These are phyloP conservation scores for Piper betle DNA, from an alignment of 164 flowering plant genomes.

Conservation along the genomic window DNA sequence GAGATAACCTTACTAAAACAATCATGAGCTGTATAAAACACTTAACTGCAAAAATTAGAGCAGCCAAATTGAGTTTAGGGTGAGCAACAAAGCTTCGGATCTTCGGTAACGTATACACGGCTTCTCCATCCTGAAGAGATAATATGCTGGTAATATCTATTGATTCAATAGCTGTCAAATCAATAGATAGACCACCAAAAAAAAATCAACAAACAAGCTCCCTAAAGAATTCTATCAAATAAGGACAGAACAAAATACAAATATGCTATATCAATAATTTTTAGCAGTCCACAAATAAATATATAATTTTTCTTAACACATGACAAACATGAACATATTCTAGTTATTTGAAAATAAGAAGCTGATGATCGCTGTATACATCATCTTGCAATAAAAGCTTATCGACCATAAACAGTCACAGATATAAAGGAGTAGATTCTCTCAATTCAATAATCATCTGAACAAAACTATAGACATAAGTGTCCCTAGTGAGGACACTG, in stretches of 20 bases:
- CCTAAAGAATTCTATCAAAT: neutral
- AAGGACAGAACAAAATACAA: neutral
- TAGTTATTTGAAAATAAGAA: too few relatives aligned
- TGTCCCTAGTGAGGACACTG: too few relatives aligned
- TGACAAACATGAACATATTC: too few relatives aligned
- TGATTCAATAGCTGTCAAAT: constrained; percentile 68
- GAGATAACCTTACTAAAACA: constrained; percentile 1
- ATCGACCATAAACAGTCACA: too few relatives aligned
- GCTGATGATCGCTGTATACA: too few relatives aligned
- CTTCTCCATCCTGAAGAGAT: constrained; percentile 91
- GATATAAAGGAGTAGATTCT: too few relatives aligned
- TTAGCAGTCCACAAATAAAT: neutral
- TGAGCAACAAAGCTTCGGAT: constrained; percentile 72
- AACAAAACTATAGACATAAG: too few relatives aligned
- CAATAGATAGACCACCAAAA: constrained; percentile 2
- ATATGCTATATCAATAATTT: neutral
- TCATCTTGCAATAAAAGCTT: too few relatives aligned
- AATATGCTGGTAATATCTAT: constrained; percentile 84
- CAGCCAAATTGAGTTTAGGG: constrained; percentile 72
- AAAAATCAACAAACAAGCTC: neutral
- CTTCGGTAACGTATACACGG: constrained; percentile 86
- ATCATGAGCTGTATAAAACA: constrained; percentile 1
- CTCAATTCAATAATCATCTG: too few relatives aligned
- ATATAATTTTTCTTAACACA: too few relatives aligned
- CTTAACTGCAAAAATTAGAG: constrained; percentile 85